Conservation (phyloP, 148 eudicot genomes). For the Vaccinium myrtillus region DNA sequence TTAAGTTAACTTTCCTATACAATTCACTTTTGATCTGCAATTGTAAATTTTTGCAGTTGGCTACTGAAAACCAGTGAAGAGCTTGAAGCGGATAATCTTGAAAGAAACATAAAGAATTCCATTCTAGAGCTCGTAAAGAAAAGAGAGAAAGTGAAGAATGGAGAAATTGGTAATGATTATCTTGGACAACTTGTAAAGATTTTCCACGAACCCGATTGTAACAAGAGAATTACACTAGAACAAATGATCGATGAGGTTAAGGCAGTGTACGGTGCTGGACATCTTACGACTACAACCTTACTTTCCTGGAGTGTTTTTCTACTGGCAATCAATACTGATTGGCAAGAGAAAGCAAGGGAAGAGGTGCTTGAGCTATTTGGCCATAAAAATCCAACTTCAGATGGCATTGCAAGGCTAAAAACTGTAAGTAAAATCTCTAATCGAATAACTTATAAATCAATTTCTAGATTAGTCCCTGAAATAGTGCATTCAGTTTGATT, state of each 20-base stretch:
- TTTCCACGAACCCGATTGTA: neutral
- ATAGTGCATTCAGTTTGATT: too few relatives aligned
- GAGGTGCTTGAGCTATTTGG: slow-evolving; percentile 23
- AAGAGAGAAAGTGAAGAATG: neutral
- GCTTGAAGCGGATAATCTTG: slow-evolving; percentile 13
- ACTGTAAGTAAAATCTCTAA: neutral
- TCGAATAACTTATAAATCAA: too few relatives aligned
- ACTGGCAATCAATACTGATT: slow-evolving; percentile 23
- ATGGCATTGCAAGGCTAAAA: slow-evolving; percentile 24
- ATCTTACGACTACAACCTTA: slow-evolving; percentile 13
- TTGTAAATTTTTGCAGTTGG: neutral
- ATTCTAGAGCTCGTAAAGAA: slow-evolving; percentile 8
- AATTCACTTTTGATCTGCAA: too few relatives aligned
- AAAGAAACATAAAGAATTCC: slow-evolving; percentile 6
- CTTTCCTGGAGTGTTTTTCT: slow-evolving; percentile 23
- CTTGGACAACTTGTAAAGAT: slow-evolving; percentile 23
- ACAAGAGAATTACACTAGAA: neutral
- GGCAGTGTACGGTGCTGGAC: slow-evolving; percentile 22
- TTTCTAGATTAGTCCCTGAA: too few relatives aligned
- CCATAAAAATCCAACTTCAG: slow-evolving; percentile 15
- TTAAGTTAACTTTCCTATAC: too few relatives aligned
- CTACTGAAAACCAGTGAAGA: slow-evolving; percentile 1
- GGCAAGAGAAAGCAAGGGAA: slow-evolving; percentile 27
- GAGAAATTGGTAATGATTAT: slow-evolving; percentile 8
- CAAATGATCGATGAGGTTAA: slow-evolving; percentile 21